Evolutionary conservation across 176 grass and related monocot genomes (phyloP).

Genomic region (Oryza meyeriana): DNA sequence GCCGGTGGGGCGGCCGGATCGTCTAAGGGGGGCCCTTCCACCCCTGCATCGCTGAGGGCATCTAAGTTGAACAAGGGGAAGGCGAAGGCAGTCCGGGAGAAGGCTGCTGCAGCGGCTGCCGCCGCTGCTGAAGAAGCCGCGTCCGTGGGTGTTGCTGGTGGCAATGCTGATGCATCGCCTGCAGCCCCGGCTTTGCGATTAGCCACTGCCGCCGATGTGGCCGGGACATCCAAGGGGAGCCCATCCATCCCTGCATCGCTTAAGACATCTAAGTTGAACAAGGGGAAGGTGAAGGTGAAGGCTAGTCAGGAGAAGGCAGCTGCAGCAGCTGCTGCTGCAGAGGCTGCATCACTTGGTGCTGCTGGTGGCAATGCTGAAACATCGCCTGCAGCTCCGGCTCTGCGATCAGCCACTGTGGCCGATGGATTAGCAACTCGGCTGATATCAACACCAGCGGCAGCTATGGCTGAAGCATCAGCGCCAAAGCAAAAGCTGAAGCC

Average conservation of each 20-base stretch:
- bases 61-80: conserved; percentile 23
- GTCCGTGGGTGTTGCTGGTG: not conserved
- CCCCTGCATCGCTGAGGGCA: conserved; percentile 17
- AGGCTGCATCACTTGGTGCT: not conserved
- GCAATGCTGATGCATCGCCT: not conserved
- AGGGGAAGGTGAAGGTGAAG: conserved; percentile 1
- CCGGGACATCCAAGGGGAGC: conserved; percentile 2
- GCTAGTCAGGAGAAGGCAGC: not conserved
- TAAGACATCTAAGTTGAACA: conserved; percentile 29
- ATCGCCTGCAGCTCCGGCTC: not conserved
- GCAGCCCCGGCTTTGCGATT: not conserved
- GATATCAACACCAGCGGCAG: not conserved
- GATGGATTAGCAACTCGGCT: not conserved
- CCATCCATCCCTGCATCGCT: conserved; percentile 20
- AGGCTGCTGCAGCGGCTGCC: not conserved
- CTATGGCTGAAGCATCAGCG: conserved; percentile 25
- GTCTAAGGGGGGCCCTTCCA: conserved; percentile 20
- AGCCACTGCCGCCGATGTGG: conserved; percentile 1
- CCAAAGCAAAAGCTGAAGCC: not conserved
- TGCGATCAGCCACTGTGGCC: not conserved
- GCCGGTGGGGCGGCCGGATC: not conserved
- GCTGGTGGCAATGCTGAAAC: not conserved
- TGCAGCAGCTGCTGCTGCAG: not conserved
- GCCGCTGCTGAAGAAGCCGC: not conserved
- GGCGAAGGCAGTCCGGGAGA: not conserved